Evolutionary conservation across 2,329 filamentous ascomycete species (phyloP).

Genomic region (Claviceps sp.): DNA sequence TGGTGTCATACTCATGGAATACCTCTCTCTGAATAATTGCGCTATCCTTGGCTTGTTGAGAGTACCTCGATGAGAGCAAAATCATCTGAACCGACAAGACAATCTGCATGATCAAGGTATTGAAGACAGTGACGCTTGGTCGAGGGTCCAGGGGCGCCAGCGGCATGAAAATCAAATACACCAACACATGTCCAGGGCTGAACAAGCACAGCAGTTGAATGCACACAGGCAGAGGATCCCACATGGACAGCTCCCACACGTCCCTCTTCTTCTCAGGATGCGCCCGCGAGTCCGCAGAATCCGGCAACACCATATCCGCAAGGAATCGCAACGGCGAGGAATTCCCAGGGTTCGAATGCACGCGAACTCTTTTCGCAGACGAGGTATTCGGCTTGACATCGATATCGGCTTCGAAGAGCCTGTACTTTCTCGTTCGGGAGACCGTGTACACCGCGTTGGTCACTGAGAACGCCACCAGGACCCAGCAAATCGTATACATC

Average conservation of each 20-base stretch:
- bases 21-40: constrained; percentile 82
- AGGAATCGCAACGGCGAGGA: constrained; percentile 70
- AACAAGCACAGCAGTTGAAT: constrained; percentile 79
- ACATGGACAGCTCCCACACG: constrained; percentile 89
- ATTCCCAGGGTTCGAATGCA: constrained; percentile 67
- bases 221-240: constrained; percentile 81
- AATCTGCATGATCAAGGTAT: constrained; percentile 60
- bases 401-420: constrained; percentile 78
- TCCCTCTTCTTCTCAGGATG: constrained; percentile 72
- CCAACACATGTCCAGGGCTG: constrained; percentile 81
- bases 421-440: constrained; percentile 69
- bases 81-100: constrained; percentile 68
- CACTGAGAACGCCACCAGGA: constrained; percentile 51
- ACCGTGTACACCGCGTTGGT: constrained; percentile 74
- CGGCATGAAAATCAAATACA: constrained; percentile 82
- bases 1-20: constrained; percentile 87
- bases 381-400: constrained; percentile 65
- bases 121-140: constrained; percentile 77
- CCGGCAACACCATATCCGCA: constrained; percentile 49
- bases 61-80: constrained; percentile 59
- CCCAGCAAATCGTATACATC: constrained; percentile 59
- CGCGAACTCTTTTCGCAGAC: constrained; percentile 75
- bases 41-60: constrained; percentile 74
- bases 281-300: constrained; percentile 66
- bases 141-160: constrained; percentile 60